These are phyloP conservation scores for Gomphus sp. DNA, from an alignment of 1,284 basidiomycete genomes.

Conservation along the genomic window DNA sequence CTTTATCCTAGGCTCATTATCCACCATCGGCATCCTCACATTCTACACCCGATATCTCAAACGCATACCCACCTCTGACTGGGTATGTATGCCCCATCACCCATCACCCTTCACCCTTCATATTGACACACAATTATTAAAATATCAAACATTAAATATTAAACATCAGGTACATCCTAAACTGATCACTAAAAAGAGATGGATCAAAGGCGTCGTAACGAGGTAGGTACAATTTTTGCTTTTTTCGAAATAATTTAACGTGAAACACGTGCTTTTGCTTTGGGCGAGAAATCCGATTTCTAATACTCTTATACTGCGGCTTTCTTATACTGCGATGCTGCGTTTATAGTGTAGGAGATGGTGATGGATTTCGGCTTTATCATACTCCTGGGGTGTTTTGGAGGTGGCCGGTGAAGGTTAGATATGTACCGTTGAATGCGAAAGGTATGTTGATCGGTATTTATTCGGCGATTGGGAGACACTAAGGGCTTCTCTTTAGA, in stretches of 20 bases:
- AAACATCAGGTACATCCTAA: constrained; percentile 27
- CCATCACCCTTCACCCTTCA: too few relatives aligned
- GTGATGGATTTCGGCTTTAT: constrained; percentile 72
- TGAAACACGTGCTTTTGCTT: background rate
- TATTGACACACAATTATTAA: too few relatives aligned
- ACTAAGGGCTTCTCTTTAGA: constrained; percentile 28
- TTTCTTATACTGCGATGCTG: too few relatives aligned
- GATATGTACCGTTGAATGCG: constrained; percentile 43
- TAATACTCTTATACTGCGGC: too few relatives aligned
- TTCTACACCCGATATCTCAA: constrained; percentile 49
- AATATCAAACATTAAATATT: background rate
- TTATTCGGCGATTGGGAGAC: too few relatives aligned
- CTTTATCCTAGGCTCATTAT: constrained; percentile 33
- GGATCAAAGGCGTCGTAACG: constrained; percentile 69
- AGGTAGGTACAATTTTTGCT: constrained; percentile 39
- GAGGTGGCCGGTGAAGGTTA: constrained; percentile 61
- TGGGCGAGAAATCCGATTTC: background rate
- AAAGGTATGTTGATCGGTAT: constrained; percentile 42
- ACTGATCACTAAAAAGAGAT: constrained; percentile 42
- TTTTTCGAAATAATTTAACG: background rate
- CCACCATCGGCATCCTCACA: constrained; percentile 29
- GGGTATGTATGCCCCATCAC: constrained; percentile 30
- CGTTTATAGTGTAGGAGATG: constrained; percentile 67
- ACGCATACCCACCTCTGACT: constrained; percentile 52
- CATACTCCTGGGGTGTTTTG: constrained; percentile 77